These are phyloP conservation scores for Macrolepiota fuliginosa DNA, from an alignment of 768 basidiomycete genomes.

Conservation along the genomic window DNA sequence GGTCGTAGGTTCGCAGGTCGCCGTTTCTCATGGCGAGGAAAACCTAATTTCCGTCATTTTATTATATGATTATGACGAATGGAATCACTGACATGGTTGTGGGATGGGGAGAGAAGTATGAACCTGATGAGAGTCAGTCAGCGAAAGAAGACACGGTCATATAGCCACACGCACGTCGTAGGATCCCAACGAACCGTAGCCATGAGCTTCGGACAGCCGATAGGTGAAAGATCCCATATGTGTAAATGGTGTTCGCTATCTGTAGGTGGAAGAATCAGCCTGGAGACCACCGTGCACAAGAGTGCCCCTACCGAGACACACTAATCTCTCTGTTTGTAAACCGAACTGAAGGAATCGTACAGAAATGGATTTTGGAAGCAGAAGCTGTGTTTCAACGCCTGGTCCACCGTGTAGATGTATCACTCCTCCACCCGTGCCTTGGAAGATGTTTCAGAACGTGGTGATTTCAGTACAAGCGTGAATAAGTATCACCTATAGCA, in stretches of 20 bases:
- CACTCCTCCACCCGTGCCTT: conserved; percentile 63
- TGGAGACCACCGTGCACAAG: background rate
- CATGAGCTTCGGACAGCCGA: conserved; percentile 51
- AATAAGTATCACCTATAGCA: conserved; percentile 46
- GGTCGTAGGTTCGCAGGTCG: conserved; percentile 72
- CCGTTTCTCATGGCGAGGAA: conserved; percentile 48
- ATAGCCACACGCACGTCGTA: conserved; percentile 36
- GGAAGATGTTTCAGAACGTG: conserved; percentile 8
- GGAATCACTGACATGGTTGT: conserved; percentile 55
- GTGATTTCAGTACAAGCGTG: background rate
- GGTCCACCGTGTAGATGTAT: conserved; percentile 69
- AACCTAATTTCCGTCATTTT: conserved; percentile 29
- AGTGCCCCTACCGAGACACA: conserved; percentile 55
- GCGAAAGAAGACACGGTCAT: conserved; percentile 6
- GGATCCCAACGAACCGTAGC: conserved; percentile 47
- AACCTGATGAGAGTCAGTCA: conserved; percentile 35
- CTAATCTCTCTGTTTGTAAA: conserved; percentile 46
- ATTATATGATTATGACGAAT: conserved; percentile 8
- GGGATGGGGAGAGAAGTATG: conserved; percentile 62
- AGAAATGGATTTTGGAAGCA: conserved; percentile 39
- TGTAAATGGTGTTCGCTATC: conserved; percentile 57
- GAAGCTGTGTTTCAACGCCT: conserved; percentile 53
- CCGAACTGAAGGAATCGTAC: conserved; percentile 68
- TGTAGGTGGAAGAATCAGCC: conserved; percentile 16
- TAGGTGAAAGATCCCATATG: conserved; percentile 56